Evolutionary conservation across 148 eudicot species (phyloP).

Genomic region (Rhododendron ovatum): DNA sequence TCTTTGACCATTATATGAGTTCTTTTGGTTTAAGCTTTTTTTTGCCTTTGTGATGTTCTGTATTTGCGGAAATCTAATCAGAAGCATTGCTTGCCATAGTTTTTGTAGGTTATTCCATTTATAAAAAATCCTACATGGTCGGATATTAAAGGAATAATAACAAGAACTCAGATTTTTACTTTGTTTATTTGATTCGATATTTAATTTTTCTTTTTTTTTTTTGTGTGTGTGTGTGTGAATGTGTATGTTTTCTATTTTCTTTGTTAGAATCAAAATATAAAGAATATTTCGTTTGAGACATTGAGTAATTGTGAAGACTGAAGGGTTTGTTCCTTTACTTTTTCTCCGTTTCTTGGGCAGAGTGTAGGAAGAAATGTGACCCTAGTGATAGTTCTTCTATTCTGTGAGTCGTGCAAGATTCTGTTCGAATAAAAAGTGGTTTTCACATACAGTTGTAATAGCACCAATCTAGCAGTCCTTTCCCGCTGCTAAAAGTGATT

Average conservation of each 20-base stretch:
- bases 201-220: neutral
- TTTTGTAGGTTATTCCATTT: neutral
- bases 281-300: neutral
- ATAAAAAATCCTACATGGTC: neutral
- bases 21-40: neutral
- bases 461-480: neutral
- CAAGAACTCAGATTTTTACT: neutral
- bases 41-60: neutral
- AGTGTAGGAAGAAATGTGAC: neutral
- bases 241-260: neutral
- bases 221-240: neutral
- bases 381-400: neutral
- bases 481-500: no score
- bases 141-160: neutral
- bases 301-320: neutral
- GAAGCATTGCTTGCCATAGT: neutral
- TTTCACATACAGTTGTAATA: neutral
- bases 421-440: neutral
- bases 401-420: neutral
- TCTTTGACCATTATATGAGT: neutral
- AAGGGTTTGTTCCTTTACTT: neutral
- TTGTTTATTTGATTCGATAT: neutral
- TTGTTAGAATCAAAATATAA: neutral
- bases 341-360: neutral
- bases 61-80: neutral